Percentiles rank a stretch among this genome's conserved stretches.
Conservation (phyloP, 306 rosid genomes). For the Trifolium repens region DNA sequence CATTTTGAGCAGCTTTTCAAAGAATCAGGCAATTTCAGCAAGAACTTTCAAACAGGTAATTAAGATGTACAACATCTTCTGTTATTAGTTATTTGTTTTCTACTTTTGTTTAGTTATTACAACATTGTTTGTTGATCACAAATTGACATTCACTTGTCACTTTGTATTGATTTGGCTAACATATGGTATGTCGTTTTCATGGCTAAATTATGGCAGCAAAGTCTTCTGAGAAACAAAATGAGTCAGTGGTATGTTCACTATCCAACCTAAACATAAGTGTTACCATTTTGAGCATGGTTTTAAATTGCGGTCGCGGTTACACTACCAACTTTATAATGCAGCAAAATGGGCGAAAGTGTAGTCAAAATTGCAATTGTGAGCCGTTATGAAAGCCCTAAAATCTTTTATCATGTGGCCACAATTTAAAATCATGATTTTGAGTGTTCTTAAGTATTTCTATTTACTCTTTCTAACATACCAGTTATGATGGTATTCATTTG, state of each 20-base stretch:
- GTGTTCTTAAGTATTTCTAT: not conserved
- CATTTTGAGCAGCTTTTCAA: slow-evolving; percentile 98
- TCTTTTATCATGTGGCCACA: not conserved
- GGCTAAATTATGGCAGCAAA: slow-evolving; percentile 55
- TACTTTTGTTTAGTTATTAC: not conserved
- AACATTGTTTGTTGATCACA: not conserved
- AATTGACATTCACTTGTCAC: not conserved
- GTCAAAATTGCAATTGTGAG: not conserved
- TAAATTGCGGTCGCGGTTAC: not conserved
- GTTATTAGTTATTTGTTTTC: not conserved
- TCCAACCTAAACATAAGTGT: slow-evolving; percentile 31
- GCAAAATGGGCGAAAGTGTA: not conserved
- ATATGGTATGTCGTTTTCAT: slow-evolving; percentile 32
- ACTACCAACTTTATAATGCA: too few species aligned
- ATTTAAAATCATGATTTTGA: not conserved
- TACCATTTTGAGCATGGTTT: slow-evolving; percentile 1
- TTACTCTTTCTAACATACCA: slow-evolving; percentile 1
- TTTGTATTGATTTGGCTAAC: slow-evolving; percentile 37
- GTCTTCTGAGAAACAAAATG: slow-evolving; percentile 67
- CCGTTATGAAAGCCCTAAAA: not conserved
- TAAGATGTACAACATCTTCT: not conserved
- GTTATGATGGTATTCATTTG: not conserved
- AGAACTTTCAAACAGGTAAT: slow-evolving; percentile 76
- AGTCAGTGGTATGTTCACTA: slow-evolving; percentile 52
- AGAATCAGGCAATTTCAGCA: slow-evolving; percentile 98